Percentiles rank a stretch among this genome's conserved stretches.
Conservation (phyloP, 83 land plant species). For the Picea abies region DNA sequence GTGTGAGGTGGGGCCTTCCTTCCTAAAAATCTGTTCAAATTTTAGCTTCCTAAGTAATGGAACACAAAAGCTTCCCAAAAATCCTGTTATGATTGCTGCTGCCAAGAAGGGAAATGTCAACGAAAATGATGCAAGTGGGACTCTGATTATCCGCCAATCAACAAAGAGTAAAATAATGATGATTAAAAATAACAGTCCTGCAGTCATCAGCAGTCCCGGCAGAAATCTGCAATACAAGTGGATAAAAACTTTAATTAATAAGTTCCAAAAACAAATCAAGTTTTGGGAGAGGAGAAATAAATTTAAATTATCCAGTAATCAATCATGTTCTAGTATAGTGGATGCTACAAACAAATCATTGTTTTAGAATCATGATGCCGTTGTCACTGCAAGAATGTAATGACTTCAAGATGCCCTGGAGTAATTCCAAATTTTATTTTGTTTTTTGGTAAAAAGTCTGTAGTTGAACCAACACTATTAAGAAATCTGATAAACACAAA, state of each 20-base stretch:
- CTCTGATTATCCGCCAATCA: conserved; percentile 67
- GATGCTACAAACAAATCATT: background rate
- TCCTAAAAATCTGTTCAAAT: conserved; percentile 53
- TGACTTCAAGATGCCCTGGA: background rate
- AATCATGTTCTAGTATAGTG: background rate
- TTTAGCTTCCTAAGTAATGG: conserved; percentile 64
- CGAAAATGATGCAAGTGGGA: conserved; percentile 56
- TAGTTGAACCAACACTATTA: background rate
- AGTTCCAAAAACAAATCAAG: conserved; percentile 7
- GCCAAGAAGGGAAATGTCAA: conserved; percentile 70
- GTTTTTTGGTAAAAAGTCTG: too few relatives aligned
- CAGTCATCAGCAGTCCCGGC: conserved; percentile 41
- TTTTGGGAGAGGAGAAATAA: background rate
- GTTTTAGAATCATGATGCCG: background rate
- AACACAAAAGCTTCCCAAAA: conserved; percentile 62
- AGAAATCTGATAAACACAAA: background rate
- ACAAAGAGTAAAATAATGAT: conserved; percentile 39
- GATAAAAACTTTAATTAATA: background rate
- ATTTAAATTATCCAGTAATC: background rate
- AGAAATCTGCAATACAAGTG: conserved; percentile 32
- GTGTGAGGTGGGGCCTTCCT: conserved; percentile 57
- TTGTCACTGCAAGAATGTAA: background rate
- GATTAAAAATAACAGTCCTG: conserved; percentile 33
- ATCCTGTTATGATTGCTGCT: conserved; percentile 50
- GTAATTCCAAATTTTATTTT: background rate